Evolutionary conservation across 306 rosid genomes (phyloP).

Genomic region (Dryas octopetala): DNA sequence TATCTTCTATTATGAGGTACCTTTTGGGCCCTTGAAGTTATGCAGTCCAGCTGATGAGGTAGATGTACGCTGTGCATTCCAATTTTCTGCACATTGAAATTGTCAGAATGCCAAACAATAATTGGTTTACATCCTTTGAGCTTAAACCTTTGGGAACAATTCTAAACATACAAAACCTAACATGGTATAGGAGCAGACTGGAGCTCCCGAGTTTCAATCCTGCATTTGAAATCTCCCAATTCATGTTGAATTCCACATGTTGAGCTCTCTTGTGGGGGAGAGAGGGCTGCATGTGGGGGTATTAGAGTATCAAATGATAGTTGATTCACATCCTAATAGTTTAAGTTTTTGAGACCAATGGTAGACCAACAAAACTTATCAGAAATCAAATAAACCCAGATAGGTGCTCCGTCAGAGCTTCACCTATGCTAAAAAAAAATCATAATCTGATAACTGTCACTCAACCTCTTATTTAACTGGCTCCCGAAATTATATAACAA

Average conservation of each 20-base stretch:
- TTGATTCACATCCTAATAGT: background rate
- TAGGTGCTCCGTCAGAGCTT: background rate
- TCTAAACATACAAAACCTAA: too few species aligned
- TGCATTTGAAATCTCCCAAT: too few species aligned
- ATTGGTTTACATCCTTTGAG: too few species aligned
- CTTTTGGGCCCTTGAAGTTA: background rate
- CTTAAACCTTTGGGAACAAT: too few species aligned
- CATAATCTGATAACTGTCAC: background rate
- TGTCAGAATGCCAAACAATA: background rate
- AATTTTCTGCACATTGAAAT: background rate
- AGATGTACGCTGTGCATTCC: background rate
- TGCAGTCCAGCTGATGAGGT: background rate
- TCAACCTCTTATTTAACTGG: background rate
- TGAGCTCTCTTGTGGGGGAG: too few species aligned
- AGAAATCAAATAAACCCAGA: background rate
- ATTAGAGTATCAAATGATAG: background rate
- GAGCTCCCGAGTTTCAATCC: too few species aligned
- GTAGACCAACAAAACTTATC: background rate
- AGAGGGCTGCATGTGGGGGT: too few species aligned
- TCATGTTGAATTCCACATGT: too few species aligned
- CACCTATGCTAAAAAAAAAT: background rate
- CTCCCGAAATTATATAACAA: background rate
- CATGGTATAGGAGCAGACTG: too few species aligned
- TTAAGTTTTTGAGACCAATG: background rate
- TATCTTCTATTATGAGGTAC: slow-evolving; percentile 16